Evolutionary conservation across 2,329 filamentous ascomycete species (phyloP), one percentile per base, ranked within the genome.

Genomic region (Calonectria montana): DNA sequence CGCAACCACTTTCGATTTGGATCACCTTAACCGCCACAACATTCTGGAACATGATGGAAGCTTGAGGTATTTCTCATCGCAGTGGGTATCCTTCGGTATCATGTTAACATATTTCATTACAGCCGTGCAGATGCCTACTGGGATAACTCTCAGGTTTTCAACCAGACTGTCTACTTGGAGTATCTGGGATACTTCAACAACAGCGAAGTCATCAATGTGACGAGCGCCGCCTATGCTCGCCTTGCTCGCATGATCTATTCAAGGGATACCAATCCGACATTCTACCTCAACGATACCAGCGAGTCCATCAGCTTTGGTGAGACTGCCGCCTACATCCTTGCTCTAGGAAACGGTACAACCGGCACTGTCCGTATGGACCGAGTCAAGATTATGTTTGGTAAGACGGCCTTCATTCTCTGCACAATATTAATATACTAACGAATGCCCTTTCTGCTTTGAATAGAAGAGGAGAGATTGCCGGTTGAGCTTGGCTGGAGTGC

Each of bases 11-110:
- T 67, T 67, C 29, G 41, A 67, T 21, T 47, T 67, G 53, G 29
- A 67, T 27, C n/a, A 61, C 27, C 65, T 67, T 2, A 67, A 67
- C 41, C 53, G 41, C 53, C 50, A 67, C 48, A 67, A 67, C 50
- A 27, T 67, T 67, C 50, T 67, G 8, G 65, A 67, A 27, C 65
- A 67, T 21, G 65, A 67, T 16, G 65, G 65, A 8, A 67, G 65
- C 53, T 48, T 67, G 47, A 65, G 63, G 63, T 65, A 65, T 41
- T 37, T 41, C 10, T 31, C 31, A 13, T 1, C 9, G 21, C 3
- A n/a, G n/a, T 18, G n/a, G 21, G 2, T 18, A 13, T 4, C 10
- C 4, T 2, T 31, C 4, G 16, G 3, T 4, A 43, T 16, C 0
- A 29, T 10, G 31, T 35, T 65, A 12, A 65, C 47, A 3, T 16